A percentile compares a stretch with the other conserved stretches of the same genome.
Evolutionary conservation across 306 rosid genomes (phyloP).

Genomic region (Trifolium subterraneum): DNA sequence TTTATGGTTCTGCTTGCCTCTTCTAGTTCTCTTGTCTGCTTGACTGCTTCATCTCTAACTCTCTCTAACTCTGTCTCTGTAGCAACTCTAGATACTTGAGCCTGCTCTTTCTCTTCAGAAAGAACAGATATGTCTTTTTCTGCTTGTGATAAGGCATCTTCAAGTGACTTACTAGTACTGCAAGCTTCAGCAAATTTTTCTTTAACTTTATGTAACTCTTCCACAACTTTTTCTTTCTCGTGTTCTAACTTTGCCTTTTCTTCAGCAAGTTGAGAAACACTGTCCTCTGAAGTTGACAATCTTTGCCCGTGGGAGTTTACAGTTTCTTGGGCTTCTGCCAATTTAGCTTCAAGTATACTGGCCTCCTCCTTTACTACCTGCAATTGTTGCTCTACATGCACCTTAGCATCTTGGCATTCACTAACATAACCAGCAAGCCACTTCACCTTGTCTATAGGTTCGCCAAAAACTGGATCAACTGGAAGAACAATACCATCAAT

Average conservation of each 20-base stretch:
- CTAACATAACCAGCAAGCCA: conserved; percentile 69
- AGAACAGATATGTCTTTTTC: conserved; percentile 61
- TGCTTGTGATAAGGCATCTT: conserved; percentile 72
- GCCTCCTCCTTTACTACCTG: conserved; percentile 58
- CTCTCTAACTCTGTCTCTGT: conserved; percentile 68
- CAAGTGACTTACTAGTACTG: conserved; percentile 57
- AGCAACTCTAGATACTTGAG: conserved; percentile 58
- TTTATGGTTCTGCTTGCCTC: conserved; percentile 71
- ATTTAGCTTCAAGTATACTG: conserved; percentile 52
- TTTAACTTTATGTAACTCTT: conserved; percentile 66
- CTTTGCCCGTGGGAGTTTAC: conserved; percentile 63
- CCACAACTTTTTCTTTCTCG: conserved; percentile 53
- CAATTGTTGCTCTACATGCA: conserved; percentile 66
- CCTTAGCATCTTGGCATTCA: conserved; percentile 69
- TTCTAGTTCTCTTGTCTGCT: conserved; percentile 58
- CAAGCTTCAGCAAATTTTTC: conserved; percentile 62
- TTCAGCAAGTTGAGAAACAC: conserved; percentile 65
- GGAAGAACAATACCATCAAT: conserved; percentile 75
- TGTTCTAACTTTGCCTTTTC: conserved; percentile 71
- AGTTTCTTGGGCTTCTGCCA: conserved; percentile 65
- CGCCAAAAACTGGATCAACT: conserved; percentile 65
- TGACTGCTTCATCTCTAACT: conserved; percentile 65
- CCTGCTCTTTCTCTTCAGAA: conserved; percentile 72
- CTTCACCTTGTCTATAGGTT: conserved; percentile 79
- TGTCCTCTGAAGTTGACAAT: conserved; percentile 63